Evolutionary conservation across 1,284 basidiomycete species (phyloP).

Genomic region (Pascua guehoae): DNA sequence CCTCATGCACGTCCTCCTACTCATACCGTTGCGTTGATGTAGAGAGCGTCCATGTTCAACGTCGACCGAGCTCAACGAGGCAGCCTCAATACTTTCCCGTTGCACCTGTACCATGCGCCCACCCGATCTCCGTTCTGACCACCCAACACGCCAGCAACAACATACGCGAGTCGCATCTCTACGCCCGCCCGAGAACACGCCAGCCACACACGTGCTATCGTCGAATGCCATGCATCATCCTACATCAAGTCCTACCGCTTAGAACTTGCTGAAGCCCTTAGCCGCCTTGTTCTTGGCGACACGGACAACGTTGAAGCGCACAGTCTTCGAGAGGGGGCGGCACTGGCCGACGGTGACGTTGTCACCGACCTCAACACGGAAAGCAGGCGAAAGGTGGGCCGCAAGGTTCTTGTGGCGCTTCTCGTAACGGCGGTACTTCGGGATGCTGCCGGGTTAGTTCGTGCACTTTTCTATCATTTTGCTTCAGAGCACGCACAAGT

Average conservation of each 20-base stretch:
- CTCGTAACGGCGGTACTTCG: conserved; percentile 98
- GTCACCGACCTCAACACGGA: conserved; percentile 93
- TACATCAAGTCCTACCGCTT: conserved; percentile 28
- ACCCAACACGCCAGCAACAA: no score
- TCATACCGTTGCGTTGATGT: no score
- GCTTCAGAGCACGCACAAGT: conserved; percentile 56
- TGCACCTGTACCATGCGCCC: no score
- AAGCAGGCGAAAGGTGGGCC: conserved; percentile 94
- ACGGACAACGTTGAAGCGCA: conserved; percentile 95
- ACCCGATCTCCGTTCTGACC: no score
- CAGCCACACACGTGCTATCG: no score
- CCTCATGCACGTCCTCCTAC: no score
- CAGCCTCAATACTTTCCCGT: no score
- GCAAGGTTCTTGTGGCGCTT: conserved; percentile 98
- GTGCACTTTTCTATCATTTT: no score
- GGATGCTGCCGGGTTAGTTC: conserved; percentile 55
- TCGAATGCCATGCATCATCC: conserved; percentile 6
- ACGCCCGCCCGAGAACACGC: no score
- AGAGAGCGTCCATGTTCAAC: no score
- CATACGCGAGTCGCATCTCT: no score
- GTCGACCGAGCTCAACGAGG: no score
- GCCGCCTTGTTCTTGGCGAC: conserved; percentile 82
- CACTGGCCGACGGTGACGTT: conserved; percentile 97
- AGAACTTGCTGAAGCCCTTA: conserved; percentile 95
- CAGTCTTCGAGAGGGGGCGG: conserved; percentile 98